phyloP scores from a whole-genome alignment of 495 filamentous ascomycete genomes.

The Penicillium daleae region DNA sequence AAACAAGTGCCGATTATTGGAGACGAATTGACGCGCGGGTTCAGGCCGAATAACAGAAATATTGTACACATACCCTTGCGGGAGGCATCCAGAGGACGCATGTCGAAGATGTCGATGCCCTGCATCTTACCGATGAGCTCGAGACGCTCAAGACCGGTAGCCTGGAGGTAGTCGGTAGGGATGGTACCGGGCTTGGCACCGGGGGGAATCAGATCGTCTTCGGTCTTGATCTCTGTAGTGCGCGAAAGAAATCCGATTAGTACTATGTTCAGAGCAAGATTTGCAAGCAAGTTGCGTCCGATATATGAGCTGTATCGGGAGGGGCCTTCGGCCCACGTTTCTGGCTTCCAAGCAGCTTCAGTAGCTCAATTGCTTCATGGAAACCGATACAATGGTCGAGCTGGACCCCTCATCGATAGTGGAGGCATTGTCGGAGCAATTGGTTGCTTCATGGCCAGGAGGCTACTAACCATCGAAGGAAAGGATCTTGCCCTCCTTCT shows the following conservation, averaged over 20 bases:
- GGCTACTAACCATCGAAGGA: conserved; percentile 49
- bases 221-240: conserved; percentile 76
- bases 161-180: conserved; percentile 90
- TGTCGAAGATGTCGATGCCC: conserved; percentile 97
- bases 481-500: conserved; percentile 49
- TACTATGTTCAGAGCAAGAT: not conserved
- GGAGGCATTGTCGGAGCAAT: conserved; percentile 14
- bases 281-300: conserved; percentile 5
- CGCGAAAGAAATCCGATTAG: conserved; percentile 12
- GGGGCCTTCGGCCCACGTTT: conserved; percentile 20
- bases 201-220: conserved; percentile 80
- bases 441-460: conserved; percentile 18
- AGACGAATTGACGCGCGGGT: not conserved
- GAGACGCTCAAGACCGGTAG: conserved; percentile 96
- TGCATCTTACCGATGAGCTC: conserved; percentile 99
- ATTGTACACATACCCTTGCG: conserved; percentile 66
- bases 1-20: not conserved
- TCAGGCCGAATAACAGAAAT: not conserved
- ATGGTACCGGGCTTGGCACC: conserved; percentile 82
- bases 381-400: not conserved
- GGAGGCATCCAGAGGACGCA: conserved; percentile 91
- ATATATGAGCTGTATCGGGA: conserved; percentile 9
- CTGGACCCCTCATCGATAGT: not conserved
- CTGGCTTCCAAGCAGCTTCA: conserved; percentile 12
- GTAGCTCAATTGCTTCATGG: conserved; percentile 10